Base-by-base conservation (phyloP, 2,329 filamentous ascomycete species). In the Colletotrichum scovillei region DNA sequence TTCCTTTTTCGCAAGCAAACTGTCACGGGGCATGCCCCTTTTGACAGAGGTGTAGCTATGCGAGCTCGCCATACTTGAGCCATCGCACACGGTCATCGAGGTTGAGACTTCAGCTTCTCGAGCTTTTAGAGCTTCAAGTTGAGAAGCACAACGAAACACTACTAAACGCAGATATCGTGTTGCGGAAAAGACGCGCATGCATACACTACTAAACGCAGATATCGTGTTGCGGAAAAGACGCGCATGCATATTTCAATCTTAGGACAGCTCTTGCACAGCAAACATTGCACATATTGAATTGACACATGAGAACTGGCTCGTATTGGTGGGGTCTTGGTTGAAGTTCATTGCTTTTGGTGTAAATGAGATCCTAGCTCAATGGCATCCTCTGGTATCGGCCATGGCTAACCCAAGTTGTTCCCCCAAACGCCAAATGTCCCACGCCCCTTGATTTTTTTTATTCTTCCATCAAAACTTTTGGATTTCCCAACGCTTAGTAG, bases 401-500 rank as follows among this genome's bases (percentile, higher is more conserved):
- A 82, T 78, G 77, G 78, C 80, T 80, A 78, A 60, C 70, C 59
- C 70, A 73, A 69, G 60, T 81, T 77, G 78, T 80, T 78, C 76
- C 78, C 28, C 32, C 76, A 64, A 83, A 83, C 82, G 79, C 82
- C 82, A 79, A 81, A 80, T 79, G 79, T 82, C 79, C 80, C 80
- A 74, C 76, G 75, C 74, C 76, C 67, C 67, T 76, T 12, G 11
- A 79, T 82, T 79, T 75, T 46, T n/a, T 49, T 19, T 2, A 22
- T 11, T 49, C 65, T 63, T 74, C 67, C 76, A 76, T 72, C 57
- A 56, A 56, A 56, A 59, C 56, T 67, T 57, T 74, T 72, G 67
- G 58, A 52, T 72, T 69, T 30, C 55, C 62, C 60, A 46, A 52
- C 64, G 76, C 81, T 82, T 97, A 98, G 92, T 98, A 98, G 92